Percentiles rank a stretch among this genome's conserved stretches.
These are phyloP conservation scores for Aquanectria penicillioides DNA, from an alignment of 2,329 filamentous ascomycete genomes.

Conservation along the genomic window DNA sequence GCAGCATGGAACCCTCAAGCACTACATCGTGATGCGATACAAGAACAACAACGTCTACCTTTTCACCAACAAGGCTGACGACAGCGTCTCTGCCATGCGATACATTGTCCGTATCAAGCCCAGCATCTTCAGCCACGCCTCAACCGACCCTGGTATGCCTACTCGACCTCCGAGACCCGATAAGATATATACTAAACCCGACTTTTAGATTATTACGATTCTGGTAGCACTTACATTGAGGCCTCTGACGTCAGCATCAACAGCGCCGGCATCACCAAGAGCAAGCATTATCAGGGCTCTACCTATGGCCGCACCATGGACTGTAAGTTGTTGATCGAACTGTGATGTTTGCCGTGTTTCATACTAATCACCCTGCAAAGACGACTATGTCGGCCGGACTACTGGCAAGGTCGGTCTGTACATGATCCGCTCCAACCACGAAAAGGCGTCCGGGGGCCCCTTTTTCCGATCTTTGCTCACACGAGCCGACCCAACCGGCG, in stretches of 20 bases:
- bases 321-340: constrained; percentile 20
- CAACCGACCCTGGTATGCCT: constrained; percentile 32
- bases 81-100: constrained; percentile 49
- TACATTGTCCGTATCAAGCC: constrained; percentile 49
- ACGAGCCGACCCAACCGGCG: constrained; percentile 46
- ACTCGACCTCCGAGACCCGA: fast-evolving
- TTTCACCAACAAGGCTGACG: constrained; percentile 54
- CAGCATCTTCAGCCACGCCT: constrained; percentile 42
- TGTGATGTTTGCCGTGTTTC: fast-evolving
- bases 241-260: constrained; percentile 42
- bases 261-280: constrained; percentile 47
- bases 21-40: constrained; percentile 48
- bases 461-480: constrained; percentile 53
- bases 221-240: constrained; percentile 47
- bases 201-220: constrained; percentile 44
- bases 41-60: constrained; percentile 53
- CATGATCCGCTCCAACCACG: constrained; percentile 52
- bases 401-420: constrained; percentile 49
- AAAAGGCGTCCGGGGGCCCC: constrained; percentile 52
- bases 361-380: constrained; percentile 24
- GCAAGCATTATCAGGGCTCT: constrained; percentile 52
- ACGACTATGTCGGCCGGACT: constrained; percentile 51
- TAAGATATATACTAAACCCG: neutral
- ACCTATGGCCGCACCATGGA: constrained; percentile 51
- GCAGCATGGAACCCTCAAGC: constrained; percentile 46